Evolutionary conservation across 495 filamentous ascomycete genomes (phyloP).

Genomic region (Talaromyces nanjingensis): DNA sequence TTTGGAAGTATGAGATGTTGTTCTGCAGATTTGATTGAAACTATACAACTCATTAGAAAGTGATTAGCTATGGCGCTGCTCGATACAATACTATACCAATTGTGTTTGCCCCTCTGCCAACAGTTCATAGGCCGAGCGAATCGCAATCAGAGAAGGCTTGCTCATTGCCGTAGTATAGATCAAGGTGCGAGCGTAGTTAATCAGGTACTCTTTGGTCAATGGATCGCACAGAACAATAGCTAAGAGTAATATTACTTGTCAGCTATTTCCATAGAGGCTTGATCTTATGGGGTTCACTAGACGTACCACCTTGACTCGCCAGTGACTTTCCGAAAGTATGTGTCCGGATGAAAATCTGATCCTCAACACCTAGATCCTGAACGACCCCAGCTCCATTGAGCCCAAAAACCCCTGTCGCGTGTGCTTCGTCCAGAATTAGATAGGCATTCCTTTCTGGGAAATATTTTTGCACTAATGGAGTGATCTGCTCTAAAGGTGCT

Average conservation of each 20-base stretch:
- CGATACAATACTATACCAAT: not conserved
- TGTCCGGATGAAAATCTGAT: conserved; percentile 58
- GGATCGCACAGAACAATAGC: conserved; percentile 17
- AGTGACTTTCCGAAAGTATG: conserved; percentile 76
- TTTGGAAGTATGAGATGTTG: conserved; percentile 14
- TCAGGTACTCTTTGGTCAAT: conserved; percentile 16
- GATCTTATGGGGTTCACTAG: not conserved
- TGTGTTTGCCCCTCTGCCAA: conserved; percentile 4
- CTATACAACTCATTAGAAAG: not conserved
- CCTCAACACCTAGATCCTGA: conserved; percentile 57
- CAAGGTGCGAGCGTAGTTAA: conserved; percentile 28
- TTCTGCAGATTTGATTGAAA: conserved; percentile 1
- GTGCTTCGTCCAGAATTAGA: conserved; percentile 75
- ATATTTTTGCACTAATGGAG: conserved; percentile 46
- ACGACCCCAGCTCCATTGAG: conserved; percentile 59
- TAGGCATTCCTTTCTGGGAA: conserved; percentile 55
- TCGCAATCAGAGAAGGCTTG: conserved; percentile 26
- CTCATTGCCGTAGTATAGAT: conserved; percentile 28
- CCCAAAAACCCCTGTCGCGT: conserved; percentile 64
- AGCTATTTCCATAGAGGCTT: not conserved
- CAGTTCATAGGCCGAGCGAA: conserved; percentile 22
- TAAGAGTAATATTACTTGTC: not conserved
- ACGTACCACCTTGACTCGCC: conserved; percentile 63
- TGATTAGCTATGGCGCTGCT: not conserved
- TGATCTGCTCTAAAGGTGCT: conserved; percentile 53